Percentiles rank a stretch among this genome's conserved stretches.
Conservation (phyloP, 2,329 filamentous ascomycete genomes). For the Talaromyces sp. region DNA sequence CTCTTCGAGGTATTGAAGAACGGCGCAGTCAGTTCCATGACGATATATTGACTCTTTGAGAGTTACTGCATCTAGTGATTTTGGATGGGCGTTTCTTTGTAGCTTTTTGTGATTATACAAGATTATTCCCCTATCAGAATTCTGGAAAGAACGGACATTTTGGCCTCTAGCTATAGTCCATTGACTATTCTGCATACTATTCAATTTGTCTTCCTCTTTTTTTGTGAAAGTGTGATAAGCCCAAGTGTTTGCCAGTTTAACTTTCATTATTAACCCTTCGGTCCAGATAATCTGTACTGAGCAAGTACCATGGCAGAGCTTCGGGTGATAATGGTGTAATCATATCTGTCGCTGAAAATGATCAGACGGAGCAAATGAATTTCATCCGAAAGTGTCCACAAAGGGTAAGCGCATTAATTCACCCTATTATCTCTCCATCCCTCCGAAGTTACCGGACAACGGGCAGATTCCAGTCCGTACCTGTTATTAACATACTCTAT, state of each 20-base stretch:
- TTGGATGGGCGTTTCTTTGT: not conserved
- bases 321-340: not conserved
- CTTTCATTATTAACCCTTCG: too few relatives aligned
- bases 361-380: not conserved
- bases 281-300: too few relatives aligned
- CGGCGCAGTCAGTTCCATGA: conserved; percentile 81
- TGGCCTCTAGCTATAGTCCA: not conserved
- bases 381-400: not conserved
- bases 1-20: conserved; percentile 96
- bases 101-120: not conserved
- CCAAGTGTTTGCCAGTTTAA: too few relatives aligned
- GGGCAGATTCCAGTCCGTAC: not conserved
- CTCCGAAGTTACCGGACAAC: not conserved
- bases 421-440: not conserved
- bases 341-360: not conserved
- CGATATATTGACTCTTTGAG: conserved; percentile 63
- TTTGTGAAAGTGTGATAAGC: not conserved
- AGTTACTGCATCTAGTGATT: not conserved
- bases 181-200: too few relatives aligned
- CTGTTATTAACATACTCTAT: not conserved
- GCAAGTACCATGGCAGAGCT: not conserved
- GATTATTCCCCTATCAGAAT: not conserved
- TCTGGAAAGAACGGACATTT: not conserved
- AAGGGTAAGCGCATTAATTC: not conserved
- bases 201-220: too few relatives aligned